Percentiles rank a stretch among this genome's conserved stretches.
Evolutionary conservation across 169 alveolate species (phyloP).

Genomic region (Babesia microti): DNA sequence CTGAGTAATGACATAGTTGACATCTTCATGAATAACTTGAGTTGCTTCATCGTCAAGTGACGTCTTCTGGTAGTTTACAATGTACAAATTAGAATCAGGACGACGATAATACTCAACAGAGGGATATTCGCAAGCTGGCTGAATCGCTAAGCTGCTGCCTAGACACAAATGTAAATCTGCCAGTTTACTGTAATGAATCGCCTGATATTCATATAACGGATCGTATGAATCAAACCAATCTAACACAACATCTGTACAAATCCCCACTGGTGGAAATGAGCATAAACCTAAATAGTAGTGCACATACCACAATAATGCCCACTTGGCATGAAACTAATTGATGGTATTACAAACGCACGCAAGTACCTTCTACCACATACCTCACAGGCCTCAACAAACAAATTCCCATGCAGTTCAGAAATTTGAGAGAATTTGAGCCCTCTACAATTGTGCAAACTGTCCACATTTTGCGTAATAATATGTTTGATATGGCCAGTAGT

Average conservation of each 20-base stretch:
- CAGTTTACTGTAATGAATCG: slow-evolving; percentile 45
- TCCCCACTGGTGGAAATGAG: slow-evolving; percentile 65
- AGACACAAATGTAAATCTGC: slow-evolving; percentile 64
- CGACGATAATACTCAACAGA: slow-evolving; percentile 51
- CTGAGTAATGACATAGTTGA: slow-evolving; percentile 35
- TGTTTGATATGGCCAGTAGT: slow-evolving; percentile 39
- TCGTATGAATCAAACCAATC: slow-evolving; percentile 74
- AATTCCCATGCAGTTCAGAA: slow-evolving; percentile 71
- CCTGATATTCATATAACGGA: slow-evolving; percentile 45
- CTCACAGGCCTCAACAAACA: slow-evolving; percentile 65
- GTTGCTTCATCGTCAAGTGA: slow-evolving; percentile 52
- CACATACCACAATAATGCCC: slow-evolving; percentile 63
- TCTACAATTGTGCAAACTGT: slow-evolving; percentile 63
- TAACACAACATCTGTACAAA: slow-evolving; percentile 67
- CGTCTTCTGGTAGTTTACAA: slow-evolving; percentile 66
- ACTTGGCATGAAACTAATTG: slow-evolving; percentile 68
- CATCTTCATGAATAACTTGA: slow-evolving; percentile 55
- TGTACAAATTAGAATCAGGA: slow-evolving; percentile 43
- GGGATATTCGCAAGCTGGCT: slow-evolving; percentile 71
- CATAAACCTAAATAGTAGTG: slow-evolving; percentile 36
- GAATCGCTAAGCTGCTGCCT: slow-evolving; percentile 67
- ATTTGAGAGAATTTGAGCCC: slow-evolving; percentile 54
- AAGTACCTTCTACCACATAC: slow-evolving; percentile 63
- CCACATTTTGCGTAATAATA: slow-evolving; percentile 69
- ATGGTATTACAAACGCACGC: slow-evolving; percentile 62